Evolutionary conservation across 2,329 filamentous ascomycete genomes (phyloP), one percentile per base, ranked within the genome.

Genomic region (Trichoderma aggressivum): DNA sequence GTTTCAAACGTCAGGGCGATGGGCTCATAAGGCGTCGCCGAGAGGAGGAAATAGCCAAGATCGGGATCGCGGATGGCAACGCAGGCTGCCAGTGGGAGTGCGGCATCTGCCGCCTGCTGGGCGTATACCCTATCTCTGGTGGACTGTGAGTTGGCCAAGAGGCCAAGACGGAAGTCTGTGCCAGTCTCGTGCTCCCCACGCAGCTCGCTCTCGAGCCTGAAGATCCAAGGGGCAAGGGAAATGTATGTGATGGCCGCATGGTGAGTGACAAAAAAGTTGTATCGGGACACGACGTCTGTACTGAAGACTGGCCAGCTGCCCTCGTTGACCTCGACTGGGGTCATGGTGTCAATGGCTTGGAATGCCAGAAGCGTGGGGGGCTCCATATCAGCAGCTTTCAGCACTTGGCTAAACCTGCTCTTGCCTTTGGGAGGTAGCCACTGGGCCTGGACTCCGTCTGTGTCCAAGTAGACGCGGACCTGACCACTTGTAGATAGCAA

Each of bases 251-350:
- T 87, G 71, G 86, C 88, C 6, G 85, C 86, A 50, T 88, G 84
- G 73, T 90, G 86, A 0, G 89, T 91, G 67, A 91, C 82, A 73
- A 86, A 91, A 74, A 91, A 89, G 16, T 83, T 86, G 77, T 91
- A 91, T 39, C 88, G 84, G 5, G 89, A 90, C 53, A 85, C 87
- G 69, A 87, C 85, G 74, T 91, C 89, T 7, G 83, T 77, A 74
- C 87, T 90, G 75, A 91, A 90, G 50, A 89, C 84, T 7, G 89
- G 89, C 89, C 89, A 91, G 74, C 84, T 84, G 56, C 86, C 86
- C 50, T 87, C 83, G 71, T 80, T 85, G 58, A 88, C 82, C 77
- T 91, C 89, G 7, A 83, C 79, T 0, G 84, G 81, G 67, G 81
- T 85, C 76, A 89, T 84, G 4, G 87, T 88, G 74, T 91, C 89